A percentile compares a stretch with the other conserved stretches of the same genome.
Evolutionary conservation across 2,329 filamentous ascomycete species (phyloP).

Genomic region (Thermomyces lanuginosus): DNA sequence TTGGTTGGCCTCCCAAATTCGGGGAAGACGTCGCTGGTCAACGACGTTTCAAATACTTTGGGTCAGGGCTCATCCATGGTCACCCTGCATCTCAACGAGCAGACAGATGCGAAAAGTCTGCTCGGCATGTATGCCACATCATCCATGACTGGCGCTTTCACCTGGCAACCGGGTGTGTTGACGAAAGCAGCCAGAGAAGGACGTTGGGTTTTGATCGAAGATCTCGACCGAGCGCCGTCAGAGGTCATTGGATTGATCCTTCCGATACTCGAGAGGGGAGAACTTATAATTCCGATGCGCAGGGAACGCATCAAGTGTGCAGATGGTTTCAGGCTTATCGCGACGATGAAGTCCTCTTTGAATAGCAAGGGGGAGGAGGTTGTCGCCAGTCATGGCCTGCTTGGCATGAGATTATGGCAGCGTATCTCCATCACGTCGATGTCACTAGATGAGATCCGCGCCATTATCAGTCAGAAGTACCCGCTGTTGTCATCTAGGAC

Average conservation of each 20-base stretch:
- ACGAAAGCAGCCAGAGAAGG: conserved; percentile 90
- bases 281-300: conserved; percentile 75
- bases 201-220: conserved; percentile 92
- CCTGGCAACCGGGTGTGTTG: conserved; percentile 80
- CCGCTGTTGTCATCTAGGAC: conserved; percentile 47
- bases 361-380: conserved; percentile 55
- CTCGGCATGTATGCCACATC: conserved; percentile 89
- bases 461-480: conserved; percentile 56
- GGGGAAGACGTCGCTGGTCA: conserved; percentile 77
- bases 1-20: conserved; percentile 70
- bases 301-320: conserved; percentile 73
- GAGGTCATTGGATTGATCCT: conserved; percentile 88
- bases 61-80: conserved; percentile 71
- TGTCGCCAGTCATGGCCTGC: conserved; percentile 49
- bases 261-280: conserved; percentile 81
- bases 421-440: conserved; percentile 53
- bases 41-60: conserved; percentile 64
- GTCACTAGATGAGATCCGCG: conserved; percentile 50
- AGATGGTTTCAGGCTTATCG: conserved; percentile 76
- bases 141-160: conserved; percentile 71
- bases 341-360: conserved; percentile 60
- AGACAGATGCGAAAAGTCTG: conserved; percentile 93
- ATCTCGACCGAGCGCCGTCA: conserved; percentile 83
- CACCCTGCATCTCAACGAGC: conserved; percentile 90
- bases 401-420: conserved; percentile 79